Conservation (phyloP, 192 early-diverging fungal genomes). For the Coemansia sp. region DNA sequence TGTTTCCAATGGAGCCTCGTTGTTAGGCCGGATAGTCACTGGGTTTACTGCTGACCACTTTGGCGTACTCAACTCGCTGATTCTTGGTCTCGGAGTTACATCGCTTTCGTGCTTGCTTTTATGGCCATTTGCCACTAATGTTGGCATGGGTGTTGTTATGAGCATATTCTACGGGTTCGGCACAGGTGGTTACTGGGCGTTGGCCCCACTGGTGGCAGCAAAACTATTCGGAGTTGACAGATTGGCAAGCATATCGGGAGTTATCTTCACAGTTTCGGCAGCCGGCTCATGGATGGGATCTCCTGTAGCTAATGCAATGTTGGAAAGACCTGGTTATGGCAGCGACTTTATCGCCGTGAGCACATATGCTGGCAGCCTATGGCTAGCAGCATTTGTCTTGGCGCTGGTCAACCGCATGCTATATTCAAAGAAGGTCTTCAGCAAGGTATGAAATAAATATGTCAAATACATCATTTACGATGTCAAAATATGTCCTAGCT, state of each 20-base stretch:
- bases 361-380: slow-evolving; percentile 41
- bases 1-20: slow-evolving; percentile 48
- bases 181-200: slow-evolving; percentile 51
- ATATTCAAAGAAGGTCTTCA: slow-evolving; percentile 20
- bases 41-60: slow-evolving; percentile 46
- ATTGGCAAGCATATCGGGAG: slow-evolving; percentile 44
- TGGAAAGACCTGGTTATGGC: slow-evolving; percentile 31
- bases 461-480: neutral
- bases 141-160: slow-evolving; percentile 39
- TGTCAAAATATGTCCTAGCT: neutral
- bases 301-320: slow-evolving; percentile 35
- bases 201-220: slow-evolving; percentile 42
- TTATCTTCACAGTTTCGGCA: slow-evolving; percentile 37
- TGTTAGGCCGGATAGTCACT: slow-evolving; percentile 28
- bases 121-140: slow-evolving; percentile 46
- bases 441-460: slow-evolving; percentile 1
- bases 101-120: slow-evolving; percentile 27
- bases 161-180: slow-evolving; percentile 35
- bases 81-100: slow-evolving; percentile 18
- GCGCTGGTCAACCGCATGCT: slow-evolving; percentile 33
- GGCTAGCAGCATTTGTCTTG: slow-evolving; percentile 28
- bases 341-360: slow-evolving; percentile 33
- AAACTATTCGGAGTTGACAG: slow-evolving; percentile 46
- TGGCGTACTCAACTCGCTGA: slow-evolving; percentile 49
- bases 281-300: slow-evolving; percentile 44